Evolutionary conservation across 345 rosid genomes (phyloP), one percentile per base, ranked within the genome.

Genomic region (Euphorbia peplus): DNA sequence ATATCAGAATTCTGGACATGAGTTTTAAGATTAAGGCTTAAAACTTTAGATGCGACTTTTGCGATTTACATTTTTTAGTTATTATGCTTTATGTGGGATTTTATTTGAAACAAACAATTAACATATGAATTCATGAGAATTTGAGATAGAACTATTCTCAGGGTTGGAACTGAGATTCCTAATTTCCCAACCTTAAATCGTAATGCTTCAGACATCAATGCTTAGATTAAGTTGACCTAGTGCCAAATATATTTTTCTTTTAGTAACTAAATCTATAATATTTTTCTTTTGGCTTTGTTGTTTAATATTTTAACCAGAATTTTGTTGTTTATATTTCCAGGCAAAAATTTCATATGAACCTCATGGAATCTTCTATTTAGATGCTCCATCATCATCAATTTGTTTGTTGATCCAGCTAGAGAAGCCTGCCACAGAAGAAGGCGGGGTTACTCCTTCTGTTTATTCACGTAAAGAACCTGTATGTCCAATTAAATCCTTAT

Each of bases 391-490:
- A 54, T 86, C 97, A 71, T 85, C 99, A 52, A 82, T 95, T 70
- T 90, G 95, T 81, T 72, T 95, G 76, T 78, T 95, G 46, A 84
- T 95, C 74, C 99, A 95, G 68, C 79, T 95, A 76, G 99, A 95
- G 84, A 91, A 88, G 82, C 87, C 95, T 73, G 95, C 92, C 42
- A 80, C 99, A 8, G 98, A 95, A 82, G 99, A 95, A 79, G 89
- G 90, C 29, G 97, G 96, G 47, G 88, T 91, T 74, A 80, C 87
- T 71, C 84, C 98, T 48, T 91, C 97, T 10, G 96, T 91, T 79
- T 95, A 95, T 84, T 95, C 98, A 71, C 99, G 99, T 67, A 95
- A 95, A 88, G 99, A 95, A 70, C 95, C 95, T 63, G 99, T 95
- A 95, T 71, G 90, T 81, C 57, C 60, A 16, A 32, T n/a, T 29